These are phyloP conservation scores for Apiospora kogelbergensis DNA, from an alignment of 2,329 filamentous ascomycete species.

Conservation along the genomic window DNA sequence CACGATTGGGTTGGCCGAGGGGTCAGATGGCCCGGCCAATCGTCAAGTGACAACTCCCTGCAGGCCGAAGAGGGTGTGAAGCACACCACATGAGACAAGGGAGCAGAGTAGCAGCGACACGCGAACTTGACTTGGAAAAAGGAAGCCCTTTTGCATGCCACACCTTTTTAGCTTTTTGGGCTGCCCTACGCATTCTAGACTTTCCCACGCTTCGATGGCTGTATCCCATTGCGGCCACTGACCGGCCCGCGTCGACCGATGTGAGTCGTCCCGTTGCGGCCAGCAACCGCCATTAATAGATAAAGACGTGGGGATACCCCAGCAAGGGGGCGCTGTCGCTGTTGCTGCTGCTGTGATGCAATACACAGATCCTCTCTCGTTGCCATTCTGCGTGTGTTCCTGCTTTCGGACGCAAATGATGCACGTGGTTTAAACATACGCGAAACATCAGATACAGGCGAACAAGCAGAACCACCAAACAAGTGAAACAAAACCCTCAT, in stretches of 20 bases:
- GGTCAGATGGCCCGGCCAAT: conserved; percentile 4
- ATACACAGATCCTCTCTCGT: background rate
- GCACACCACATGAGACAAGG: conserved; percentile 6
- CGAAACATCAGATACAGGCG: too few species aligned
- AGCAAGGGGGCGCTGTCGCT: background rate
- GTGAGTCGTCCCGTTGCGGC: background rate
- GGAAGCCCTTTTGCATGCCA: background rate
- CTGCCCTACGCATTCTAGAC: background rate
- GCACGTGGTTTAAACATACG: too few species aligned
- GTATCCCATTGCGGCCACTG: background rate
- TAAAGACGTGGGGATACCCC: background rate
- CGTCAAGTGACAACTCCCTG: conserved; percentile 2
- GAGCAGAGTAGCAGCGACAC: background rate
- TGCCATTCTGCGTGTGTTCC: background rate
- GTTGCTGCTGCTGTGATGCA: background rate
- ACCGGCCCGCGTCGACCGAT: conserved; percentile 2
- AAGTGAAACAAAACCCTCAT: too few species aligned
- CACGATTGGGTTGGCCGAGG: conserved; percentile 2
- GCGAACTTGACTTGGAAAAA: conserved; percentile 4
- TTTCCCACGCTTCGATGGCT: background rate
- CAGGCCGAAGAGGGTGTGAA: background rate
- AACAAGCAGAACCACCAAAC: too few species aligned
- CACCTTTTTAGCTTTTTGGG: background rate
- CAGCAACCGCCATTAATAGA: background rate
- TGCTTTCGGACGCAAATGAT: background rate